phyloP scores from a whole-genome alignment of 148 eudicot genomes.

The Fagopyrum esculentum region DNA sequence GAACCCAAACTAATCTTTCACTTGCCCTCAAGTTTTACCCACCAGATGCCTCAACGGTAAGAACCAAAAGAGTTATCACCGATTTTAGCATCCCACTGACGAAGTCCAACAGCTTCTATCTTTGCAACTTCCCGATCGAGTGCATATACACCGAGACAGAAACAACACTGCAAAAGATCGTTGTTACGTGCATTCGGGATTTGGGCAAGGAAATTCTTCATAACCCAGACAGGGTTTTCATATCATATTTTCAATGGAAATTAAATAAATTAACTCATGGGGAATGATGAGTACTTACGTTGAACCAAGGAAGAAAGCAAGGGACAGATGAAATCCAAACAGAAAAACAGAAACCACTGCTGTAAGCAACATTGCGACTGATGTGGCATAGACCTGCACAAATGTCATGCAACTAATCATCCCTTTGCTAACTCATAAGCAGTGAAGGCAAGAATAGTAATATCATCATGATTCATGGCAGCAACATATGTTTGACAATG shows the following conservation, averaged over 20 bases:
- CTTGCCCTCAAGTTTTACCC: too few species aligned
- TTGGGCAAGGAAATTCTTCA: not conserved
- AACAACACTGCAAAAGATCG: conserved; percentile 53
- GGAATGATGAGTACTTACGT: conserved; percentile 41
- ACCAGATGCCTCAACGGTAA: too few species aligned
- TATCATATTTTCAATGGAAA: too few species aligned
- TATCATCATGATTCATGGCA: not conserved
- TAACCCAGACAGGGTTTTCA: not conserved
- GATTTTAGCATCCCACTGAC: too few species aligned
- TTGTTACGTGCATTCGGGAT: not conserved
- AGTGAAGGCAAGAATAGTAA: not conserved
- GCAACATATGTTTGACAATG: not conserved
- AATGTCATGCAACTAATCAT: conserved; percentile 4
- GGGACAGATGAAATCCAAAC: conserved; percentile 83
- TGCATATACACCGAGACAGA: conserved; percentile 80
- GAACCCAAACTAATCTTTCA: too few species aligned
- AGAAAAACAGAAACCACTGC: conserved; percentile 90
- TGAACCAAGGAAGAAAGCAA: conserved; percentile 95
- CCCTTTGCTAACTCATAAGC: not conserved
- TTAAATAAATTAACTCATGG: not conserved
- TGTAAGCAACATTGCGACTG: conserved; percentile 95
- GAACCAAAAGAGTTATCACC: too few species aligned
- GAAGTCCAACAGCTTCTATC: conserved; percentile 10
- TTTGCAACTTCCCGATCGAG: conserved; percentile 55
- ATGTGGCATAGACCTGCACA: conserved; percentile 88